Evolutionary conservation across 371 early-diverging fungal genomes (phyloP).

Genomic region (Saksenaea oblongispora): DNA sequence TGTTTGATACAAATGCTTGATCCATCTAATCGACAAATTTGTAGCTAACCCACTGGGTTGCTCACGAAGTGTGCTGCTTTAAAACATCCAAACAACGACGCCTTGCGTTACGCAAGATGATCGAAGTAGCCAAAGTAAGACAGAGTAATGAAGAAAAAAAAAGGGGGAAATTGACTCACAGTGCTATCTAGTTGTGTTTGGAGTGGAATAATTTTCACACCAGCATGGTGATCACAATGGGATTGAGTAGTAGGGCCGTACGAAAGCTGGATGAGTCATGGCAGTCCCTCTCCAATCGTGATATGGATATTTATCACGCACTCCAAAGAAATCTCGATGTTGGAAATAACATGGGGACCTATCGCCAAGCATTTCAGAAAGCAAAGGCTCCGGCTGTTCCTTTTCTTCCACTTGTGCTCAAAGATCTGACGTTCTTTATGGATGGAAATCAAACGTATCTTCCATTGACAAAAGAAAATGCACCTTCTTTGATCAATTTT

Average conservation of each 20-base stretch:
- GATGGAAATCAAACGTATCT: conserved; percentile 32
- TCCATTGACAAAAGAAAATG: background rate
- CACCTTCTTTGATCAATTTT: conserved; percentile 32
- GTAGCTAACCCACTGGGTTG: conserved; percentile 37
- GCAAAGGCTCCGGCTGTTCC: conserved; percentile 42
- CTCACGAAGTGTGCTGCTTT: conserved; percentile 19
- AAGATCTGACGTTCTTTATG: conserved; percentile 47
- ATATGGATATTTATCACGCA: conserved; percentile 19
- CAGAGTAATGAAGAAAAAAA: background rate
- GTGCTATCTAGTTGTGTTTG: conserved; percentile 26
- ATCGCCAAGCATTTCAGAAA: conserved; percentile 35
- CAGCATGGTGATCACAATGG: conserved; percentile 44
- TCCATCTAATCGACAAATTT: background rate
- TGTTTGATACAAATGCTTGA: background rate
- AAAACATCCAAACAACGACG: conserved; percentile 26
- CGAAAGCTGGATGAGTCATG: conserved; percentile 27
- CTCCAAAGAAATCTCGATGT: conserved; percentile 36
- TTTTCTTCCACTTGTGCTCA: conserved; percentile 45
- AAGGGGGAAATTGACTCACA: background rate
- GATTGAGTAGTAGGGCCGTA: conserved; percentile 21
- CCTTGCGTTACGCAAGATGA: conserved; percentile 28
- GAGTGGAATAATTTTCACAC: conserved; percentile 52
- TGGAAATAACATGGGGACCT: conserved; percentile 43
- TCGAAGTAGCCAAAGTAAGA: conserved; percentile 45
- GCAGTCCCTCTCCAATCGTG: conserved; percentile 32